Percentiles rank a stretch among this genome's conserved stretches.
Conservation (phyloP, 2,329 filamentous ascomycete species). For the Aspergillus latus region DNA sequence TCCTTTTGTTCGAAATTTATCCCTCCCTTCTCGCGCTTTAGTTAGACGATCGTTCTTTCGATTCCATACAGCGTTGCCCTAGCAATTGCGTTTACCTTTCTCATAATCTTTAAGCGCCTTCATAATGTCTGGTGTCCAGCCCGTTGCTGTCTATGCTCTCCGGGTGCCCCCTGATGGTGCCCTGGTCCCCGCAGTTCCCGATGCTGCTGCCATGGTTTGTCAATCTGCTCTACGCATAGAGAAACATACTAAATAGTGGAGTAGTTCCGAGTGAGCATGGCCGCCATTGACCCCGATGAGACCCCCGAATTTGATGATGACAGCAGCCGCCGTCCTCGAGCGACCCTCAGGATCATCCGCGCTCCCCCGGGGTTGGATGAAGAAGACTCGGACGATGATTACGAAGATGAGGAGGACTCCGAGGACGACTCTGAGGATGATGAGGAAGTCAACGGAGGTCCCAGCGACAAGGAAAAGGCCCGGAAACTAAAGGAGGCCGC, state of each 20-base stretch:
- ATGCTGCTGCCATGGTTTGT: constrained; percentile 82
- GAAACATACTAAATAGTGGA: neutral
- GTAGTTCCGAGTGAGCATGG: constrained; percentile 97
- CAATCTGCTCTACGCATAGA: neutral
- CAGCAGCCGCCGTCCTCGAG: constrained; percentile 64
- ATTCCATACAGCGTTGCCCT: constrained; percentile 18
- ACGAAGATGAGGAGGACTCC: constrained; percentile 47
- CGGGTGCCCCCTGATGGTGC: constrained; percentile 83
- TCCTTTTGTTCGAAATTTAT: neutral
- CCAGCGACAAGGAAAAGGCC: constrained; percentile 85
- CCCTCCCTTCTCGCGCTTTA: constrained; percentile 1
- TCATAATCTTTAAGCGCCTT: constrained; percentile 16
- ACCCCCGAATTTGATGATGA: constrained; percentile 66
- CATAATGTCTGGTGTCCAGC: constrained; percentile 51
- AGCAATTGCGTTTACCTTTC: constrained; percentile 23
- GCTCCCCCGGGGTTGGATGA: constrained; percentile 60
- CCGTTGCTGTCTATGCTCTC: constrained; percentile 86
- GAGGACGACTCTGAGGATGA: constrained; percentile 57
- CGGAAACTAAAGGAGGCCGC: constrained; percentile 82
- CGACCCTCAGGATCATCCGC: constrained; percentile 90
- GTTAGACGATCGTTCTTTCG: constrained; percentile 8
- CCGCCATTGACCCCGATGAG: constrained; percentile 88
- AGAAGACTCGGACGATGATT: constrained; percentile 56
- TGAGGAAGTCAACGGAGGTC: constrained; percentile 82
- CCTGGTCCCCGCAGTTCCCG: constrained; percentile 73